Evolutionary conservation across 148 eudicot species (phyloP), one percentile per base, ranked within the genome.

Genomic region (Bassia scoparia): DNA sequence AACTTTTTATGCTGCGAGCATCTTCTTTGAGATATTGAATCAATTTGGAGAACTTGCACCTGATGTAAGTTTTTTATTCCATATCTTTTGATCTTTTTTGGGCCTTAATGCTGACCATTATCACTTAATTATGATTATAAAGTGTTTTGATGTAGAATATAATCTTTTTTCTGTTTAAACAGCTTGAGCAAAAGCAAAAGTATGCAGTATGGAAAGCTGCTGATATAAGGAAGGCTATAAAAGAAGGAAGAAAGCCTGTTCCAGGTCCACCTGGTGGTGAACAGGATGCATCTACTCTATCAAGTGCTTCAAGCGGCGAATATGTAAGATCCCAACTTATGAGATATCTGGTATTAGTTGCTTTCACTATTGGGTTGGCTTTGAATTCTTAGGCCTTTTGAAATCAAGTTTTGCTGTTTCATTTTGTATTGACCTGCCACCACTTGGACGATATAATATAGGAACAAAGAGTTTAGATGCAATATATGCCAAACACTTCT

Each of bases 161-260:
- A 38, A n/a, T 58, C 29, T 61, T 34, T 31, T 7, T 62, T 30
- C 17, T 30, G 37, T 35, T 14, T 13, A 50, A 70, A 83, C 85
- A 95, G 98, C 89, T 95, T 73, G 90, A 91, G 79, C 98, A 95
- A 84, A 95, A 95, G 84, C 98, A 95, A 77, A 95, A 91, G 74
- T 95, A 95, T 87, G 98, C 98, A 60, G 90, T 72, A 23, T 95
- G 97, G 98, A 95, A 95, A 87, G 98, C 98, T 38, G 98, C 96
- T 74, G 98, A 95, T 85, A 91, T 95, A 82, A 82, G 98, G 72
- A 95, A 88, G 77, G 98, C 98, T 74, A 14, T 95, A 68, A 95
- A 95, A 85, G 98, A 95, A 81, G 97, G 98, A 74, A 87, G 97
- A 85, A 86, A 80, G 72, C 98, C 97, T 74, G 85, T 88, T 43